phyloP scores from a whole-genome alignment of 2,329 filamentous ascomycete genomes.

The Monosporascus sp. region DNA sequence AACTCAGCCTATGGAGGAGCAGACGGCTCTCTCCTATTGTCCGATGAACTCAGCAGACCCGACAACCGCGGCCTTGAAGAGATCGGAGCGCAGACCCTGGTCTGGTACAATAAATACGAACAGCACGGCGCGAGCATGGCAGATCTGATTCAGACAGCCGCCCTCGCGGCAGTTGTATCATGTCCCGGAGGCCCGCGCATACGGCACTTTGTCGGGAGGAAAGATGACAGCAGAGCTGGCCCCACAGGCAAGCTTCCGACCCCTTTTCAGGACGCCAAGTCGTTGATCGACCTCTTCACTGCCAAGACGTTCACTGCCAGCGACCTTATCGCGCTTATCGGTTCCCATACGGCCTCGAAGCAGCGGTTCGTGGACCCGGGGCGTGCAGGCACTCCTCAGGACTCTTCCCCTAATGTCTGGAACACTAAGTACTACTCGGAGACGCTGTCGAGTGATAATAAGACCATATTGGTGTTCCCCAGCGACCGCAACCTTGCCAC shows the following conservation, averaged over 20 bases:
- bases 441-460: conserved; percentile 26
- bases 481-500: conserved; percentile 24
- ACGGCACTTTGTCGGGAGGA: conserved; percentile 43
- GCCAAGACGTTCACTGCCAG: conserved; percentile 45
- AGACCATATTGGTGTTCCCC: conserved; percentile 28
- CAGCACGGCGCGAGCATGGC: conserved; percentile 40
- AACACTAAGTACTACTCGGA: conserved; percentile 46
- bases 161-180: conserved; percentile 40
- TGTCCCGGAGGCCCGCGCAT: conserved; percentile 50
- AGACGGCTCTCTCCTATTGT: conserved; percentile 40
- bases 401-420: conserved; percentile 45
- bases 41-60: conserved; percentile 30
- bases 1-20: conserved; percentile 35
- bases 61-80: conserved; percentile 43
- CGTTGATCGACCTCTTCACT: conserved; percentile 41
- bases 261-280: conserved; percentile 33
- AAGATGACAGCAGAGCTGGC: conserved; percentile 35
- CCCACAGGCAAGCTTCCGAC: conserved; percentile 42
- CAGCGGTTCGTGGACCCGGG: conserved; percentile 40
- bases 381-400: conserved; percentile 36
- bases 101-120: conserved; percentile 34
- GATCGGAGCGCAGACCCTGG: conserved; percentile 32
- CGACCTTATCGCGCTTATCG: conserved; percentile 50
- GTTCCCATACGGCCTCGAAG: conserved; percentile 46
- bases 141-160: conserved; percentile 49